phyloP scores from a whole-genome alignment of 2,329 filamentous ascomycete species.

The Arthrobotrys iridis region DNA sequence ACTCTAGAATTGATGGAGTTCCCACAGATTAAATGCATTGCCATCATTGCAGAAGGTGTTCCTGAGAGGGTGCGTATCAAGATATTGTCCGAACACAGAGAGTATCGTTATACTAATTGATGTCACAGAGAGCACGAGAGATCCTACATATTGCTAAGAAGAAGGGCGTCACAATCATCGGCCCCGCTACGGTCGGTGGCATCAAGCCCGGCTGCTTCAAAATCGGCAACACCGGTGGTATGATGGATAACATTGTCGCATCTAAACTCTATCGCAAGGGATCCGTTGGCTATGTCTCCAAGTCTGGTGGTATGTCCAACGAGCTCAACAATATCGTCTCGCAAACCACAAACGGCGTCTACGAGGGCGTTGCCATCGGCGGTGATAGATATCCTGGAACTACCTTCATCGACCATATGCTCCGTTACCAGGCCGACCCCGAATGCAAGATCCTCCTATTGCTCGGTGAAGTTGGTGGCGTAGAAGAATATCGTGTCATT shows the following conservation, averaged over 20 bases:
- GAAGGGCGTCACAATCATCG: slow-evolving; percentile 99
- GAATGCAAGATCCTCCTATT: slow-evolving; percentile 97
- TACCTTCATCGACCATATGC: slow-evolving; percentile 98
- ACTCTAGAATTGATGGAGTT: slow-evolving; percentile 98
- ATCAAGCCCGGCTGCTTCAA: slow-evolving; percentile 99
- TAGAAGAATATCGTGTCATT: slow-evolving; percentile 99
- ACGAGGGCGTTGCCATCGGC: slow-evolving; percentile 98
- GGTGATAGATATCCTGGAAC: slow-evolving; percentile 99
- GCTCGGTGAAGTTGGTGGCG: slow-evolving; percentile 97
- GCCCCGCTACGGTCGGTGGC: slow-evolving; percentile 96
- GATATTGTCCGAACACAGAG: neutral
- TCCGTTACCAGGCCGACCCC: slow-evolving; percentile 86
- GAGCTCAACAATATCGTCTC: slow-evolving; percentile 99
- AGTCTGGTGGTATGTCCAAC: slow-evolving; percentile 99
- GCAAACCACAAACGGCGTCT: slow-evolving; percentile 95
- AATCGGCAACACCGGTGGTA: slow-evolving; percentile 99
- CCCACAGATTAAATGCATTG: slow-evolving; percentile 97
- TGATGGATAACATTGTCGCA: slow-evolving; percentile 99
- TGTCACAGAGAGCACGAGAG: slow-evolving; percentile 79
- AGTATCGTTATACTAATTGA: neutral
- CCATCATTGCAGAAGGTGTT: slow-evolving; percentile 99
- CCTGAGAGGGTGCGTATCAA: slow-evolving; percentile 82
- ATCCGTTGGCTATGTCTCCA: slow-evolving; percentile 98
- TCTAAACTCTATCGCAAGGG: slow-evolving; percentile 99
- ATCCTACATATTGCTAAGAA: slow-evolving; percentile 95